Conservation (phyloP, 2,329 filamentous ascomycete genomes). For the Fusarium humuli region DNA sequence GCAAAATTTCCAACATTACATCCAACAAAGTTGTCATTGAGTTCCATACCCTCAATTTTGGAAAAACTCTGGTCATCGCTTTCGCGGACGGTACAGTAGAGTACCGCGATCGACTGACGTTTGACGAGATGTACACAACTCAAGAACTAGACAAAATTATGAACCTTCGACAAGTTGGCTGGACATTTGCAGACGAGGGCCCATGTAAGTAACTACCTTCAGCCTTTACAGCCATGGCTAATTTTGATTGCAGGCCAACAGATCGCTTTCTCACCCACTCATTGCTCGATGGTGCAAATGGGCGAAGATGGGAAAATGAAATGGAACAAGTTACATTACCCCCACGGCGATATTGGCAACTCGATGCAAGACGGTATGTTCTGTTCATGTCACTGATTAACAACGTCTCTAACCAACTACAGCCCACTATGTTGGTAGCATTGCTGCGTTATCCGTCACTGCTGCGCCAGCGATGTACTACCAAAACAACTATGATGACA, state of each 20-base stretch:
- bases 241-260: slow-evolving; percentile 61
- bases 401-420: slow-evolving; percentile 23
- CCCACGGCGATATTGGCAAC: slow-evolving; percentile 60
- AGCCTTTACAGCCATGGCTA: slow-evolving; percentile 1
- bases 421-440: slow-evolving; percentile 68
- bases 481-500: slow-evolving; percentile 72
- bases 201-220: slow-evolving; percentile 64
- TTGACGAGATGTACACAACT: slow-evolving; percentile 75
- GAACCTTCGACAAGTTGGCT: slow-evolving; percentile 81
- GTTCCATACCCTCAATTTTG: slow-evolving; percentile 75
- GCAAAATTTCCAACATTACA: slow-evolving; percentile 75
- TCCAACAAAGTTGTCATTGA: slow-evolving; percentile 78
- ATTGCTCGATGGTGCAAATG: slow-evolving; percentile 68
- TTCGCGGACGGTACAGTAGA: slow-evolving; percentile 86
- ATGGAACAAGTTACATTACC: slow-evolving; percentile 68
- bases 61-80: slow-evolving; percentile 76
- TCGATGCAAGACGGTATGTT: slow-evolving; percentile 62
- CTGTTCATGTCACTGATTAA: neutral
- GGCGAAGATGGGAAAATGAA: slow-evolving; percentile 68
- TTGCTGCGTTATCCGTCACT: slow-evolving; percentile 70
- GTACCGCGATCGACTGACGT: slow-evolving; percentile 79
- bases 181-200: slow-evolving; percentile 74
- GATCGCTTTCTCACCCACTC: slow-evolving; percentile 70
- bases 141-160: slow-evolving; percentile 73
- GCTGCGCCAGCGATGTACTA: slow-evolving; percentile 60